A percentile compares a stretch with the other conserved stretches of the same genome.
phyloP scores from a whole-genome alignment of 345 rosid species.

The Camelina laxa region DNA sequence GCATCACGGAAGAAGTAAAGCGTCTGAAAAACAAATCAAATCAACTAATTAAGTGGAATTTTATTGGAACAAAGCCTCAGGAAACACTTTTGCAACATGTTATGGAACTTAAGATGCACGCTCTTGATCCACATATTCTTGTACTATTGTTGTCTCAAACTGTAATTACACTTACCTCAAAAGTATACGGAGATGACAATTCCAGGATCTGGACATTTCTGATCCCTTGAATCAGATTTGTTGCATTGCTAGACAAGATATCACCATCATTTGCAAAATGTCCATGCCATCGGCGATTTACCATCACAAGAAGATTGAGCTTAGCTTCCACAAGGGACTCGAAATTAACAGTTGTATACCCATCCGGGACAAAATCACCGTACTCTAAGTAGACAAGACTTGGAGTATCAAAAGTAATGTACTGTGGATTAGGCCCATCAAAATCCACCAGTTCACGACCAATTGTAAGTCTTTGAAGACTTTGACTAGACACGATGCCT shows the following conservation, averaged over 20 bases:
- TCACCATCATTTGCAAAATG: background rate
- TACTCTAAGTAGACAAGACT: background rate
- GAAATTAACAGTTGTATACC: background rate
- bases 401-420: background rate
- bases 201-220: slow-evolving; percentile 1
- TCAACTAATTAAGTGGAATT: background rate
- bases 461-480: background rate
- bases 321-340: background rate
- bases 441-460: background rate
- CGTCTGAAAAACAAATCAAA: background rate
- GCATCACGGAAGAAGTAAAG: background rate
- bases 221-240: background rate
- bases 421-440: background rate
- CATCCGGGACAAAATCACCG: background rate
- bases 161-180: background rate
- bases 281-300: background rate
- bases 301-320: background rate
- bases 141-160: background rate
- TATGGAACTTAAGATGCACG: background rate
- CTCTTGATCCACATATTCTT: background rate
- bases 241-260: background rate
- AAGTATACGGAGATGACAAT: background rate
- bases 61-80: no score
- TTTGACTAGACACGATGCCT: background rate
- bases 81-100: background rate